Evolutionary conservation across 2,329 filamentous ascomycete genomes (phyloP).

Genomic region (Shiraia sp.): DNA sequence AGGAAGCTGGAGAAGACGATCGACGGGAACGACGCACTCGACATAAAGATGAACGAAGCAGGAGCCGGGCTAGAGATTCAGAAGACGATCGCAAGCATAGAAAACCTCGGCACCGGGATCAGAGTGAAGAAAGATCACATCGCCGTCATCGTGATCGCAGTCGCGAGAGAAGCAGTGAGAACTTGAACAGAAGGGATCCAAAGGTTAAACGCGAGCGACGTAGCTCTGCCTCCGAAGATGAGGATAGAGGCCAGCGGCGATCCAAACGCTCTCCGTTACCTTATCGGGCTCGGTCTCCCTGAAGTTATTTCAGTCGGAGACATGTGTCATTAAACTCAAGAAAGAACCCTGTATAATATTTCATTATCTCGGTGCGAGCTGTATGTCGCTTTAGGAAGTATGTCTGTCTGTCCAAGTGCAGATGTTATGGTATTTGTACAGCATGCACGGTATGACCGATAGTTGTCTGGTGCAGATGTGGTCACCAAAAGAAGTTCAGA

Average conservation of each 20-base stretch:
- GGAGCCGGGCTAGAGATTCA: conserved; percentile 15
- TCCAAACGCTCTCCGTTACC: conserved; percentile 18
- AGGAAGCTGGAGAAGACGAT: conserved; percentile 17
- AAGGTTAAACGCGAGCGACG: conserved; percentile 10
- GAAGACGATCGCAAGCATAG: conserved; percentile 12
- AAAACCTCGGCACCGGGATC: conserved; percentile 11
- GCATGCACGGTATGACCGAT: too few species aligned
- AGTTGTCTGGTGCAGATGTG: too few species aligned
- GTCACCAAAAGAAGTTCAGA: too few species aligned
- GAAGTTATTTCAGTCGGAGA: too few species aligned
- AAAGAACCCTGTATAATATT: too few species aligned
- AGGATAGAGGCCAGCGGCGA: conserved; percentile 9
- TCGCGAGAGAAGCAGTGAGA: conserved; percentile 15
- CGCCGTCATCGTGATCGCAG: conserved; percentile 15
- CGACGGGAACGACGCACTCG: conserved; percentile 14
- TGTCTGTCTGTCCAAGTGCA: too few species aligned
- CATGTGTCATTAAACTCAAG: too few species aligned
- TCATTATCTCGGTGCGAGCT: too few species aligned
- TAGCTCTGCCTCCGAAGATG: conserved; percentile 8
- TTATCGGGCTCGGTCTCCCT: conserved; percentile 22
- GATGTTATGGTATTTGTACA: too few species aligned
- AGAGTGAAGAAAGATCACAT: conserved; percentile 13
- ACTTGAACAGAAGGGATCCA: conserved; percentile 11
- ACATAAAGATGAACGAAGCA: conserved; percentile 14
- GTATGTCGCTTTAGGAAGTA: too few species aligned